Evolutionary conservation across 2,329 filamentous ascomycete genomes (phyloP), one percentile per base, ranked within the genome.

Genomic region (Aspergillus arachidicola): DNA sequence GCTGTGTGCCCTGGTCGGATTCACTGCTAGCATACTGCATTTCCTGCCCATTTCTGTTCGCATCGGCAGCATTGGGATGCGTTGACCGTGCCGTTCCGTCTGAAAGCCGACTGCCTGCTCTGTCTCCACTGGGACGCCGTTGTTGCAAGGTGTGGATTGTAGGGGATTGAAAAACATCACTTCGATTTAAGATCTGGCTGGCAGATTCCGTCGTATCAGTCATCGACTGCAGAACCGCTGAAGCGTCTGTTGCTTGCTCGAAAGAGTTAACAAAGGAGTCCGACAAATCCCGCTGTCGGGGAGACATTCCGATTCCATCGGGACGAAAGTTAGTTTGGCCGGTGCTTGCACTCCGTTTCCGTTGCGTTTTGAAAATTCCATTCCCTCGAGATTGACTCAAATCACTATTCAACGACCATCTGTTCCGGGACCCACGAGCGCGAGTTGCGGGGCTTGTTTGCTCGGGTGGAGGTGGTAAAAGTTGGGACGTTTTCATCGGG

Each of bases 161-260:
- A 19, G 93, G 93, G 30, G 89, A 89, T 68, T 91, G 89, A 72
- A 99, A 98, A 10, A 97, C 91, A 69, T 95, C 92, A 69, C 93
- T 97, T 38, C 91, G 88, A 59, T 87, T 86, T 10, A 99, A 81
- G 43, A 98, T 97, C 76, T 97, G 93, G 74, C 94, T 98, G 3
- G 92, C 94, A 4, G 94, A 96, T 55, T 90, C 89, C 61, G 84
- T 83, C n/a, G 84, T 87, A 62, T 94, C 92, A 48, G 94, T 91
- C 59, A 86, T 87, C 0, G 87, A 89, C 4, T 91, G 91, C 4
- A 88, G 83, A 1, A 90, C 83, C 36, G 89, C 81, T 3, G 88
- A 92, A 1, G 91, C 94, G 61, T 91, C 87, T 6, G 89, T 92
- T 0, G 88, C 90, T 51, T 90, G 91, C 58, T 92, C 92, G 64